Conservation (phyloP, 78 protist genomes). For the Dictyostelium brefeldianum region DNA sequence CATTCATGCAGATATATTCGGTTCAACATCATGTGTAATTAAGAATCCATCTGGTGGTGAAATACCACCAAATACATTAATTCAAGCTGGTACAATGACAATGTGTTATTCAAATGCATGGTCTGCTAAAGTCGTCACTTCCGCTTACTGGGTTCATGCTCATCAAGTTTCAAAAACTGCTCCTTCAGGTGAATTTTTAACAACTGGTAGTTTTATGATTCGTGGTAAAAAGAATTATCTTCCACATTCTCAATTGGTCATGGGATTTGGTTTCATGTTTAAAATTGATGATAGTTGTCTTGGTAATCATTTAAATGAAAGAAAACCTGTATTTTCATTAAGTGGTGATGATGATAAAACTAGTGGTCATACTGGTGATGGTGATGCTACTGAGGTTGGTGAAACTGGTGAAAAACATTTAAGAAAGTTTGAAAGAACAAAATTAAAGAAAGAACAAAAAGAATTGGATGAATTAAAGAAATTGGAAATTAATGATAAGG, state of each 20-base stretch:
- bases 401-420: slow-evolving; percentile 38
- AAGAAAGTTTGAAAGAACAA: slow-evolving; percentile 74
- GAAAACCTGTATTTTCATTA: slow-evolving; percentile 4
- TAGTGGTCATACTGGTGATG: neutral
- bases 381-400: neutral
- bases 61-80: slow-evolving; percentile 85
- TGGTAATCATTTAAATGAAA: slow-evolving; percentile 73
- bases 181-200: slow-evolving; percentile 95
- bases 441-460: slow-evolving; percentile 66
- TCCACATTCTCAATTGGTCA: slow-evolving; percentile 89
- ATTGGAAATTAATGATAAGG: slow-evolving; percentile 3
- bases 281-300: slow-evolving; percentile 79
- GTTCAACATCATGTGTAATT: slow-evolving; percentile 93
- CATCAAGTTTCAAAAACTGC: slow-evolving; percentile 97
- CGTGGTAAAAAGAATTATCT: slow-evolving; percentile 94
- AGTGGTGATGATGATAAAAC: neutral
- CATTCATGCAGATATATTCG: slow-evolving; percentile 97
- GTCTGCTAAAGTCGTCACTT: slow-evolving; percentile 91
- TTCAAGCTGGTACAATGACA: slow-evolving; percentile 90
- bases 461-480: slow-evolving; percentile 41
- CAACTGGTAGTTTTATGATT: slow-evolving; percentile 96
- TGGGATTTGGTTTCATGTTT: slow-evolving; percentile 97
- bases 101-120: slow-evolving; percentile 93
- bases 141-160: slow-evolving; percentile 97
- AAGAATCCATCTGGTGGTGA: slow-evolving; percentile 86